Percentiles rank a stretch among this genome's conserved stretches.
Evolutionary conservation across 1,284 basidiomycete genomes (phyloP).

Genomic region (Malassezia sp.): DNA sequence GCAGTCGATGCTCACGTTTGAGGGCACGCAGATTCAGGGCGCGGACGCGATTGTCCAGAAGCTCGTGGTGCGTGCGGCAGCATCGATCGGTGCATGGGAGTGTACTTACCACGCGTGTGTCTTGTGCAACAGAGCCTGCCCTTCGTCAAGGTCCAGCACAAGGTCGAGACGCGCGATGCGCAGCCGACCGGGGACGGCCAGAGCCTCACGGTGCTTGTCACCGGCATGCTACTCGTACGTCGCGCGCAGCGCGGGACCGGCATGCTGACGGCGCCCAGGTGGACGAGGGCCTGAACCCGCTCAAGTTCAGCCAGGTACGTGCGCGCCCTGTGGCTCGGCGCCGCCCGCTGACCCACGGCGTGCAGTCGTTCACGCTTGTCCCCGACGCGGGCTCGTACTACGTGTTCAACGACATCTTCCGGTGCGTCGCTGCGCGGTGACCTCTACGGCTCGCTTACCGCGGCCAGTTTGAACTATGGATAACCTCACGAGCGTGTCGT

Average conservation of each 20-base stretch:
- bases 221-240: conserved; percentile 59
- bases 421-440: conserved; percentile 14
- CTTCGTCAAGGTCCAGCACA: conserved; percentile 71
- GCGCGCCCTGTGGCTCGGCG: conserved; percentile 4
- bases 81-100: conserved; percentile 47
- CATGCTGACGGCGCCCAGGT: conserved; percentile 9
- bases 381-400: conserved; percentile 69
- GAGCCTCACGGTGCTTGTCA: conserved; percentile 74
- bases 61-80: conserved; percentile 52
- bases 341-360: too few species aligned
- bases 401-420: conserved; percentile 55
- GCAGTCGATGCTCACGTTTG: conserved; percentile 79
- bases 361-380: conserved; percentile 66
- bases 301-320: conserved; percentile 27
- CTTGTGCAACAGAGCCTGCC: conserved; percentile 72
- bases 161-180: conserved; percentile 70
- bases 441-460: background rate
- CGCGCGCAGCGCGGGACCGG: too few species aligned
- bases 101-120: background rate
- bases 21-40: conserved; percentile 60
- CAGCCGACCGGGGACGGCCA: conserved; percentile 67
- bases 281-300: conserved; percentile 24
- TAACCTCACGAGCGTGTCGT: conserved; percentile 5
- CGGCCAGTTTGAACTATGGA: conserved; percentile 32
- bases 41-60: conserved; percentile 61